A percentile compares a stretch with the other conserved stretches of the same genome.
Conservation (phyloP, 345 rosid genomes). For the Kernera saxatilis region DNA sequence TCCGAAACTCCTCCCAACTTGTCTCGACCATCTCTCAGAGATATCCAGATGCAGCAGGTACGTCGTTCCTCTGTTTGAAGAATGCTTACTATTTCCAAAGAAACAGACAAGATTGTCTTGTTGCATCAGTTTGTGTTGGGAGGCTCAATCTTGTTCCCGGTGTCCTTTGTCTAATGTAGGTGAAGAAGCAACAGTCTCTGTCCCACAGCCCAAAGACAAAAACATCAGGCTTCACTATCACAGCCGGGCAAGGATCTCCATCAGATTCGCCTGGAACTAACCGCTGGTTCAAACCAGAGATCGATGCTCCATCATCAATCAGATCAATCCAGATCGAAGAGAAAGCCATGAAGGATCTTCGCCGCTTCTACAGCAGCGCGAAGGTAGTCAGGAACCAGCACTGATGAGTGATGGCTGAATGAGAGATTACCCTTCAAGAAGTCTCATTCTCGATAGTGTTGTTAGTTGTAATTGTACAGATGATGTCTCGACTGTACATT, state of each 20-base stretch:
- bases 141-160: neutral
- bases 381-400: slow-evolving; percentile 68
- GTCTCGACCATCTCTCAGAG: slow-evolving; percentile 81
- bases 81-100: neutral
- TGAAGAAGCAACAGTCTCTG: slow-evolving; percentile 48
- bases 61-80: neutral
- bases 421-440: neutral
- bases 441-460: slow-evolving; percentile 18
- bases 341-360: slow-evolving; percentile 89
- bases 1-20: slow-evolving; percentile 66
- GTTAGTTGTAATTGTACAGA: slow-evolving; percentile 27
- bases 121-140: neutral
- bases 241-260: slow-evolving; percentile 70
- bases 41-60: slow-evolving; percentile 95
- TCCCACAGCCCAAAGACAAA: slow-evolving; percentile 69
- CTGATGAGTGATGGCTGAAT: slow-evolving; percentile 22
- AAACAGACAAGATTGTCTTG: neutral
- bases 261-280: slow-evolving; percentile 76
- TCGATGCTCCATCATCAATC: slow-evolving; percentile 61
- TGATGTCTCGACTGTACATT: slow-evolving; percentile 21
- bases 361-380: slow-evolving; percentile 80
- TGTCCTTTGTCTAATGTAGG: slow-evolving; percentile 36
- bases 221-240: slow-evolving; percentile 66
- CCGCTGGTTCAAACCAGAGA: slow-evolving; percentile 94
- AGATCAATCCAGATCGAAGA: slow-evolving; percentile 94